Evolutionary conservation across 768 basidiomycete genomes (phyloP), one percentile per base, ranked within the genome.

Genomic region (Lentinus tigrinus): DNA sequence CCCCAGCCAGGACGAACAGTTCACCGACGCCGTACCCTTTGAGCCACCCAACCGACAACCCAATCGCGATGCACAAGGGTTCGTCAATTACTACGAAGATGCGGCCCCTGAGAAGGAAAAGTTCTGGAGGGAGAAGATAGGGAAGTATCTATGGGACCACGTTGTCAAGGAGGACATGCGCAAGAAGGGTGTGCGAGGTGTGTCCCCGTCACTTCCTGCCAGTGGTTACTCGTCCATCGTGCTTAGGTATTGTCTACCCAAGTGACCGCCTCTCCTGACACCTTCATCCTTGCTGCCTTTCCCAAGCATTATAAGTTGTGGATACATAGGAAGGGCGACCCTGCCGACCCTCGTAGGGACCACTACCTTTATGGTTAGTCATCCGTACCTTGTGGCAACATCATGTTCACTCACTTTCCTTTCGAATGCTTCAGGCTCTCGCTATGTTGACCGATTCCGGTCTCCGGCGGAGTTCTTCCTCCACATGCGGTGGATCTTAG

Each of bases 401-500:
- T 31, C 3, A 27, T 27, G 13, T 6, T 38, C 14, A 9, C 17
- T 53, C 49, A 16, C n/a, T 16, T 24, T 37, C 39, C 16, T n/a
- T 34, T 3, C 19, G n/a, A 16, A 21, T 34, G n/a, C 19, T 43
- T 1, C 54, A 69, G 63, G 66, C 3, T 64, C 63, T 6, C 56
- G 49, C 3, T 47, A 44, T 39, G 63, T 63, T 3, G 19, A 47
- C 21, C 40, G 44, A 7, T 70, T 70, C 47, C 63, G 69, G 16
- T 70, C 69, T 3, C 65, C 69, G 3, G 52, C 46, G 40, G 69
- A 70, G 54, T 70, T 70, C 47, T 58, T 47, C n/a, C 34, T 58
- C 3, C 69, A 70, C 34, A 42, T 61, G 11, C 53, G 54, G 34
- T 70, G 69, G 69, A 48, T 70, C 4, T 37, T 65, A 40, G 46